Evolutionary conservation across 225 moss, liverwort and hornwort species (phyloP).

Genomic region (Bryoerythrophyllum caledonicum): DNA sequence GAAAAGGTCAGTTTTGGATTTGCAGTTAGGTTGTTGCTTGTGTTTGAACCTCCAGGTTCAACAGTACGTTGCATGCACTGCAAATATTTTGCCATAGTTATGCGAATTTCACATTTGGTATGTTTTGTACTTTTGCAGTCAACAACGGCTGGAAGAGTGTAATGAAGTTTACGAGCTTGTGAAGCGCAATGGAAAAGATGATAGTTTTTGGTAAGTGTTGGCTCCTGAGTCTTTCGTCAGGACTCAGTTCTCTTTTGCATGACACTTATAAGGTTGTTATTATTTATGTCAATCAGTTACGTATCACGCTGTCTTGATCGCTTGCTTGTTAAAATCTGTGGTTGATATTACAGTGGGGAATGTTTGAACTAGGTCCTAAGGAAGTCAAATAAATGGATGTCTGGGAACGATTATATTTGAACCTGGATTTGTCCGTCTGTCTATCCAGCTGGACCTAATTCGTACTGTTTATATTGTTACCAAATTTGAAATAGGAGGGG

Average conservation of each 20-base stretch:
- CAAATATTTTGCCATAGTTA: not conserved
- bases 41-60: slow-evolving; percentile 6
- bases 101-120: slow-evolving; percentile 5
- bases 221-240: not conserved
- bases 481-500: slow-evolving; percentile 40
- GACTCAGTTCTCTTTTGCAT: slow-evolving; percentile 3
- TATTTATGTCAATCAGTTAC: slow-evolving; percentile 1
- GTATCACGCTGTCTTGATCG: not conserved
- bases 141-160: slow-evolving; percentile 62
- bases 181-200: slow-evolving; percentile 50
- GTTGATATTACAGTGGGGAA: slow-evolving; percentile 9
- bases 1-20: slow-evolving; percentile 34
- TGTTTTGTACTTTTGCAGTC: slow-evolving; percentile 35
- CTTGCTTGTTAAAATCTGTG: slow-evolving; percentile 1
- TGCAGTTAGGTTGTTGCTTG: slow-evolving; percentile 13
- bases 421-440: slow-evolving; percentile 19
- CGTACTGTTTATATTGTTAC: slow-evolving; percentile 7
- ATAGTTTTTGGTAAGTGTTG: slow-evolving; percentile 46
- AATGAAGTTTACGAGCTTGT: slow-evolving; percentile 56
- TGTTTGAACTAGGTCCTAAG: not conserved
- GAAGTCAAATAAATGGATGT: slow-evolving; percentile 5
- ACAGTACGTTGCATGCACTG: not conserved
- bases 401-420: slow-evolving; percentile 12
- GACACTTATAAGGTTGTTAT: slow-evolving; percentile 3
- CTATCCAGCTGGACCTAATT: slow-evolving; percentile 9